Percentiles rank a stretch among this genome's conserved stretches.
Conservation (phyloP, 179 eudicot genomes). For the Camellia oleifera region DNA sequence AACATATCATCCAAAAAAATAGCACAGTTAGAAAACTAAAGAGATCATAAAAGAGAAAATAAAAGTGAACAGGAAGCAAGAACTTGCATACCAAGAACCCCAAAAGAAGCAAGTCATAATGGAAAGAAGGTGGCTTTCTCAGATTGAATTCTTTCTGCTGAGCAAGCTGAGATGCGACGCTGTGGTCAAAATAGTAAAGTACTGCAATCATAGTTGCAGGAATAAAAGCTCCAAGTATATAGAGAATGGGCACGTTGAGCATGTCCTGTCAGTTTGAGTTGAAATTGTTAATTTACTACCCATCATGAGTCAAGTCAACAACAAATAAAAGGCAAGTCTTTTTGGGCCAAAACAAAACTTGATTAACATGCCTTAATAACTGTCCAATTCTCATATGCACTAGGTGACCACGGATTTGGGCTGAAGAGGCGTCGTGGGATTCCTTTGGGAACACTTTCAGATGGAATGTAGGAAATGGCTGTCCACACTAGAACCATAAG, state of each 20-base stretch:
- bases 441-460: conserved; percentile 67
- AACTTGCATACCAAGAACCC: conserved; percentile 42
- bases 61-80: background rate
- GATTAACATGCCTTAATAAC: conserved; percentile 55
- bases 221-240: conserved; percentile 82
- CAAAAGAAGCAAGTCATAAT: conserved; percentile 80
- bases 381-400: conserved; percentile 92
- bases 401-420: conserved; percentile 98
- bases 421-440: conserved; percentile 87
- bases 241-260: conserved; percentile 72
- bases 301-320: background rate
- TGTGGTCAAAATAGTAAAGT: conserved; percentile 31
- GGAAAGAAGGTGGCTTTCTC: conserved; percentile 81
- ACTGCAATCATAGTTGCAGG: conserved; percentile 95
- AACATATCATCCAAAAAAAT: background rate
- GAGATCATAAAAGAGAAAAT: background rate
- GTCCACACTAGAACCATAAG: conserved; percentile 91
- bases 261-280: conserved; percentile 54
- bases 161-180: conserved; percentile 96
- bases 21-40: background rate
- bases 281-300: conserved; percentile 7
- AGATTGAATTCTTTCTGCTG: conserved; percentile 93
- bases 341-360: too few relatives aligned
- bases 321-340: too few relatives aligned
- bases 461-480: conserved; percentile 71